These are phyloP conservation scores for Mortierella sp. DNA, from an alignment of 371 early-diverging fungal genomes.

Conservation along the genomic window DNA sequence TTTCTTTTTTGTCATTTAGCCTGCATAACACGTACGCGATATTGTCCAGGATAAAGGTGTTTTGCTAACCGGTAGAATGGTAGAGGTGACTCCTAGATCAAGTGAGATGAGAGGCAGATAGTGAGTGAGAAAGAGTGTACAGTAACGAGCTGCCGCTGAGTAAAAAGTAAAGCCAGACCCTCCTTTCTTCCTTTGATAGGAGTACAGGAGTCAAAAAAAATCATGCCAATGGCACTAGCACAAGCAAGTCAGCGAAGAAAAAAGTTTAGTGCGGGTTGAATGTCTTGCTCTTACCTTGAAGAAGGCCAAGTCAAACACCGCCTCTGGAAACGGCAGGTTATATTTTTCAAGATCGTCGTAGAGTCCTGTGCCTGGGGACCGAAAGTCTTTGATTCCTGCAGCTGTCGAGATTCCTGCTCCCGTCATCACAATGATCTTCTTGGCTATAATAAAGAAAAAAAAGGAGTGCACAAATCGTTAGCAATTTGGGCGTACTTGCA, in stretches of 20 bases:
- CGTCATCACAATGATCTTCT: constrained; percentile 90
- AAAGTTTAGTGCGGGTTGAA: neutral
- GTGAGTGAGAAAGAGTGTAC: neutral
- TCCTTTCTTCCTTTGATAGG: neutral
- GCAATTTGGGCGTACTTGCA: neutral
- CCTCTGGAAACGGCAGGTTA: constrained; percentile 92
- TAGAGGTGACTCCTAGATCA: constrained; percentile 76
- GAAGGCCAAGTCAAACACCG: constrained; percentile 94
- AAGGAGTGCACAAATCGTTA: neutral
- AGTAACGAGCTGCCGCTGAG: neutral
- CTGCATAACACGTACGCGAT: constrained; percentile 36
- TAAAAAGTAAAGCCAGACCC: neutral
- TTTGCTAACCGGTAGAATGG: constrained; percentile 93
- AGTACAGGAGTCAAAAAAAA: neutral
- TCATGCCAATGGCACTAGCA: neutral
- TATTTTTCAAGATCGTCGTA: constrained; percentile 92
- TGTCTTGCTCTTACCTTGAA: constrained; percentile 70
- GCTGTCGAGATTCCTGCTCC: constrained; percentile 98
- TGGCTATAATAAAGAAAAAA: constrained; percentile 59
- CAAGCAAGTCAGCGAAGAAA: neutral
- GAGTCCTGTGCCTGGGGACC: constrained; percentile 93
- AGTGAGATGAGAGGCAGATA: neutral
- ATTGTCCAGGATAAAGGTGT: constrained; percentile 92
- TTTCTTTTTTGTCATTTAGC: neutral
- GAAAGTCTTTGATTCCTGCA: constrained; percentile 94